Percentiles rank a stretch among this genome's conserved stretches.
phyloP scores from a whole-genome alignment of 805 yeast genomes.

The Saturnispora gosingensis region DNA sequence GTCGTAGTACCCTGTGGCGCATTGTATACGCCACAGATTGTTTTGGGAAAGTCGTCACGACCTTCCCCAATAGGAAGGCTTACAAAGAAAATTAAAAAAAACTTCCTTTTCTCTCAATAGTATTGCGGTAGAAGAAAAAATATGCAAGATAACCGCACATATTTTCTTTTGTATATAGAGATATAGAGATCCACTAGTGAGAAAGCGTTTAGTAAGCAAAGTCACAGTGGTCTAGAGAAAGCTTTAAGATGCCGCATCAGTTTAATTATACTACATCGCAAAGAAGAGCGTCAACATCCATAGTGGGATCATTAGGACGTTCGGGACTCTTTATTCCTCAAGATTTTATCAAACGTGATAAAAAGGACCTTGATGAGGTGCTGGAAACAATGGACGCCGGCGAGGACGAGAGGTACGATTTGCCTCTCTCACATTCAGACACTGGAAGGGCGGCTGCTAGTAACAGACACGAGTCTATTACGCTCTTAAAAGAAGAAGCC shows the following conservation, averaged over 20 bases:
- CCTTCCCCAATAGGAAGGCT: not conserved
- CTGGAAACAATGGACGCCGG: conserved; percentile 16
- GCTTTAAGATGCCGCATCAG: conserved; percentile 19
- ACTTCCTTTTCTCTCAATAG: not conserved
- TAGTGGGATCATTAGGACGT: conserved; percentile 43
- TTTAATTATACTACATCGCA: conserved; percentile 37
- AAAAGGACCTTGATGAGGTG: conserved; percentile 18
- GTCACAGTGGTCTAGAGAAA: not conserved
- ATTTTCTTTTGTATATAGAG: not conserved
- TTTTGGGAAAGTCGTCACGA: not conserved
- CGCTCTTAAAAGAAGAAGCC: conserved; percentile 23
- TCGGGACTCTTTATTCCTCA: conserved; percentile 44
- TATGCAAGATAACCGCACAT: not conserved
- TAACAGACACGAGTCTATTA: not conserved
- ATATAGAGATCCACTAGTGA: not conserved
- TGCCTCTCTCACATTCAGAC: not conserved
- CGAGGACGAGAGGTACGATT: conserved; percentile 9
- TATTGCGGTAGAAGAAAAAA: not conserved
- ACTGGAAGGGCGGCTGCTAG: not conserved
- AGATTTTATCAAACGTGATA: conserved; percentile 32
- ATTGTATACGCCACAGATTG: not conserved
- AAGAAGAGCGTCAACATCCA: conserved; percentile 40
- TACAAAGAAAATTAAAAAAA: too few relatives aligned
- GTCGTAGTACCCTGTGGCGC: not conserved
- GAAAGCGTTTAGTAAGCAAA: not conserved